phyloP scores from a whole-genome alignment of 75 land plant genomes.

The Adiantum capillusveneris region DNA sequence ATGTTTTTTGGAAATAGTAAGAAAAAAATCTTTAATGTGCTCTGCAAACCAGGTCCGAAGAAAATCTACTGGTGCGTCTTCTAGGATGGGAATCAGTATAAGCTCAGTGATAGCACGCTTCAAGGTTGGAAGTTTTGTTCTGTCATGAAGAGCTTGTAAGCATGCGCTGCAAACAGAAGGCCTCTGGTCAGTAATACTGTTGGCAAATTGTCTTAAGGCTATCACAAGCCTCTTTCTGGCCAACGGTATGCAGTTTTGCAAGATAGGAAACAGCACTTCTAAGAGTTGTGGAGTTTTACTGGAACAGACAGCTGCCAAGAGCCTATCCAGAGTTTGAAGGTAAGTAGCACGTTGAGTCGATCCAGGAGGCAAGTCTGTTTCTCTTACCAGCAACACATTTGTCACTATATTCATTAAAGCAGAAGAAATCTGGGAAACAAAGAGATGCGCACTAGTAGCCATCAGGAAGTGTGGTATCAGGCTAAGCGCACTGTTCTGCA shows the following conservation, averaged over 20 bases:
- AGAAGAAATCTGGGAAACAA: slow-evolving; percentile 5
- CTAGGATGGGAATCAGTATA: slow-evolving; percentile 25
- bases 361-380: slow-evolving; percentile 31
- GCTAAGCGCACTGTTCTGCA: slow-evolving; percentile 24
- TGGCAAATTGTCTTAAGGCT: slow-evolving; percentile 19
- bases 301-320: slow-evolving; percentile 18
- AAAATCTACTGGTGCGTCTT: slow-evolving; percentile 20
- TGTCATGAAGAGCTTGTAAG: slow-evolving; percentile 22
- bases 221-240: slow-evolving; percentile 13
- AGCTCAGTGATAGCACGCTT: slow-evolving; percentile 24
- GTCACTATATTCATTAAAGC: slow-evolving; percentile 23
- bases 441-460: neutral
- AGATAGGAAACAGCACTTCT: slow-evolving; percentile 42
- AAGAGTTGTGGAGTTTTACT: slow-evolving; percentile 21
- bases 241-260: slow-evolving; percentile 23
- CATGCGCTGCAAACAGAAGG: slow-evolving; percentile 18
- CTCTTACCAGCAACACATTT: slow-evolving; percentile 30
- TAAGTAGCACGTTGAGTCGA: slow-evolving; percentile 32
- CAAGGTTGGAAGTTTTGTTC: slow-evolving; percentile 18
- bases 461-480: slow-evolving; percentile 26
- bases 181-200: slow-evolving; percentile 18
- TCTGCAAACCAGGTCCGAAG: slow-evolving; percentile 26
- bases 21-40: slow-evolving; percentile 14
- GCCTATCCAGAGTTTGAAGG: slow-evolving; percentile 17
- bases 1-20: neutral